A percentile compares a stretch with the other conserved stretches of the same genome.
Evolutionary conservation across 202 grass and related monocot genomes (phyloP).

Genomic region (Schoenoplectus tabernaemontani): DNA sequence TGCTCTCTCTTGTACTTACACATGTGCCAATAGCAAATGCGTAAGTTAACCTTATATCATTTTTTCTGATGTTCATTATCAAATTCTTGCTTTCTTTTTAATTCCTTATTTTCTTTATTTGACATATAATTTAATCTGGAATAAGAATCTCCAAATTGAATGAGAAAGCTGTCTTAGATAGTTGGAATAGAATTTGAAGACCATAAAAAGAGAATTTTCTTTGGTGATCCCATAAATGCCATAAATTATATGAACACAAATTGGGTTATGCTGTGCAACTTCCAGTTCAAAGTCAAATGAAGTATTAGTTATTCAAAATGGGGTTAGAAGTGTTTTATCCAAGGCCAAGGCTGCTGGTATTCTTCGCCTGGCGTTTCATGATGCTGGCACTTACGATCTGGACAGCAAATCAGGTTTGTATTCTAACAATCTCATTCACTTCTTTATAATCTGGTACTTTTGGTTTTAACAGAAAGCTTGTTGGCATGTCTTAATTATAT

Average conservation of each 20-base stretch:
- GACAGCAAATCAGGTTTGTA: conserved; percentile 59
- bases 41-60: conserved; percentile 38
- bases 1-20: conserved; percentile 53
- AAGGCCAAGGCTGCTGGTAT: conserved; percentile 77
- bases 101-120: not conserved
- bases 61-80: conserved; percentile 19
- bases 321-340: conserved; percentile 62
- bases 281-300: conserved; percentile 44
- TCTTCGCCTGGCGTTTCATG: conserved; percentile 91
- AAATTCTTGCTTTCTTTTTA: not conserved
- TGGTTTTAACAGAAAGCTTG: not conserved
- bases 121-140: not conserved
- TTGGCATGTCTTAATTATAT: not conserved
- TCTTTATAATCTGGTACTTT: not conserved
- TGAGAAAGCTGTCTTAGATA: not conserved
- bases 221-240: not conserved
- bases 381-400: conserved; percentile 79
- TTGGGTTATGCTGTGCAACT: conserved; percentile 12
- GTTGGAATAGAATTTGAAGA: conserved; percentile 10
- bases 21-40: conserved; percentile 34
- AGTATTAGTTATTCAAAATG: conserved; percentile 50
- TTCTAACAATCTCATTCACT: conserved; percentile 10
- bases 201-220: not conserved
- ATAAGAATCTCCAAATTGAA: not conserved
- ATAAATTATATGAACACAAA: not conserved